phyloP scores from a whole-genome alignment of 805 yeast species.

The Candida ficus region DNA sequence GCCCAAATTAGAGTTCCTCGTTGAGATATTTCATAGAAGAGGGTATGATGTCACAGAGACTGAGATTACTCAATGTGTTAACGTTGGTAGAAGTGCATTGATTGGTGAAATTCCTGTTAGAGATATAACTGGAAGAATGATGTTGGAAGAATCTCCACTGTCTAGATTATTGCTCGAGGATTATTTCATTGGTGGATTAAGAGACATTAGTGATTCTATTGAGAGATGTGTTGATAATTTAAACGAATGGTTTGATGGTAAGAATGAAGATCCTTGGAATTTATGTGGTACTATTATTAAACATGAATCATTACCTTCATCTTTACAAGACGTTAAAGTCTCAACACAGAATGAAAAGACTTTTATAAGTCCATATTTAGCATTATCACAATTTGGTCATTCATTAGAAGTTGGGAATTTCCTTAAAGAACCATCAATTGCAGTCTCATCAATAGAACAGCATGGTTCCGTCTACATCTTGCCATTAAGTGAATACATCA shows the following conservation, averaged over 20 bases:
- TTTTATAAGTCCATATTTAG: conserved; percentile 20
- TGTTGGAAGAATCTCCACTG: conserved; percentile 35
- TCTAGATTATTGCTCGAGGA: conserved; percentile 37
- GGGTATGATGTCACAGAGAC: conserved; percentile 33
- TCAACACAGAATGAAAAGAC: background rate
- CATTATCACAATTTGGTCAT: conserved; percentile 40
- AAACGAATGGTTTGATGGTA: conserved; percentile 36
- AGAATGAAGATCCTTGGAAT: conserved; percentile 28
- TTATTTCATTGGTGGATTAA: conserved; percentile 49
- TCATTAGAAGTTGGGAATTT: conserved; percentile 38
- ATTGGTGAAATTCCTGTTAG: conserved; percentile 35
- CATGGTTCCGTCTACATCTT: conserved; percentile 41
- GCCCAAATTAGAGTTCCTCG: conserved; percentile 38
- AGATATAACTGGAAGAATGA: conserved; percentile 4
- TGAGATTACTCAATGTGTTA: conserved; percentile 44
- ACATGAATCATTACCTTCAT: background rate
- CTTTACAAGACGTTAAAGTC: no score
- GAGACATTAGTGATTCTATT: conserved; percentile 39
- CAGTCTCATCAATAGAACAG: conserved; percentile 45
- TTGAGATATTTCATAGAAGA: conserved; percentile 31
- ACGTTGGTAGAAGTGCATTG: conserved; percentile 49
- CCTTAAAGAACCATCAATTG: conserved; percentile 35
- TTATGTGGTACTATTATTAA: conserved; percentile 28
- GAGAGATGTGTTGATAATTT: conserved; percentile 34
- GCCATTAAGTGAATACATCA: conserved; percentile 30